phyloP scores from a whole-genome alignment of 192 early-diverging fungal species.

The Helicostylum pulchrum region DNA sequence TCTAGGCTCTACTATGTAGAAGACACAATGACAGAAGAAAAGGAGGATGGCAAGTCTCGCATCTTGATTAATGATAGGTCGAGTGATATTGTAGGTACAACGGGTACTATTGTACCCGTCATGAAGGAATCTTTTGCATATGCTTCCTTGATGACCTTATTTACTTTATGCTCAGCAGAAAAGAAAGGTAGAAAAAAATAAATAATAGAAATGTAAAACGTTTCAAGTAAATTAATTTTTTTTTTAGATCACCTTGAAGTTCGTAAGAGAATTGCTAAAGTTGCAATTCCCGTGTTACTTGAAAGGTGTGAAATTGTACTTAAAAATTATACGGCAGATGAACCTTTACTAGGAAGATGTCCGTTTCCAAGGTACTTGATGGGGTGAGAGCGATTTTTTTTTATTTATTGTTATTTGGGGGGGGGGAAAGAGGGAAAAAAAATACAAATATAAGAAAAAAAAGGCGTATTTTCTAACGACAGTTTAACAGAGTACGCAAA shows the following conservation, averaged over 20 bases:
- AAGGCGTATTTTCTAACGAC: background rate
- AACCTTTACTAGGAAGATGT: conserved; percentile 60
- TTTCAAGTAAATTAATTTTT: background rate
- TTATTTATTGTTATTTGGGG: conserved; percentile 1
- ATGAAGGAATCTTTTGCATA: conserved; percentile 67
- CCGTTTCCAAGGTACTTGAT: conserved; percentile 65
- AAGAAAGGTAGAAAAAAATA: conserved; percentile 29
- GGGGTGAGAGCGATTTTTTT: conserved; percentile 24
- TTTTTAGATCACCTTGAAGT: conserved; percentile 40
- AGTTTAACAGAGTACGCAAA: conserved; percentile 48
- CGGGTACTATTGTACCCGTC: conserved; percentile 57
- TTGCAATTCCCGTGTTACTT: conserved; percentile 59
- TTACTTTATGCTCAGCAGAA: conserved; percentile 58
- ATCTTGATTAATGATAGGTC: conserved; percentile 12
- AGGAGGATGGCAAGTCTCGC: background rate
- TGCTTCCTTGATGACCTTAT: conserved; percentile 58
- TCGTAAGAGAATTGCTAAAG: conserved; percentile 56
- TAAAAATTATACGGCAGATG: conserved; percentile 59
- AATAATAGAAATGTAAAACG: background rate
- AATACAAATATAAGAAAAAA: background rate
- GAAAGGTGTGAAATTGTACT: conserved; percentile 60
- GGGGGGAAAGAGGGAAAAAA: background rate
- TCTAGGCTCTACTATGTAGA: conserved; percentile 41
- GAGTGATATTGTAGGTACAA: conserved; percentile 41
- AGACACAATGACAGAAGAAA: background rate